Conservation (phyloP, 768 basidiomycete species). For the Hypsizygus marmoreus region DNA sequence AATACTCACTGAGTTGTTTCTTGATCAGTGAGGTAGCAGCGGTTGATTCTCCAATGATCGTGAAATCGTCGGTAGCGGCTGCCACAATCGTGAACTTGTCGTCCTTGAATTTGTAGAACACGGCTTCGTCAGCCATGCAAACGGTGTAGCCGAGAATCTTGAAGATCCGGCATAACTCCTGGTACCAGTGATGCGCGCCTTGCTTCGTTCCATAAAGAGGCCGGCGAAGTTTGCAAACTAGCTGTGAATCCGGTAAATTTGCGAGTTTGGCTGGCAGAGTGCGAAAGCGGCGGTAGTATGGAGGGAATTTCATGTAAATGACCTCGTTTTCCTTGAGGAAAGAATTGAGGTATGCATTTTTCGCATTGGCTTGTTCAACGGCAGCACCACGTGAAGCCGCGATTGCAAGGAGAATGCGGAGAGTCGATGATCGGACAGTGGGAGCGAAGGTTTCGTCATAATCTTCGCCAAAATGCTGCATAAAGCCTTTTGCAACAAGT, state of each 20-base stretch:
- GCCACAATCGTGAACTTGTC: conserved; percentile 25
- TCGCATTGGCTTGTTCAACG: conserved; percentile 8
- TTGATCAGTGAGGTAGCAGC: conserved; percentile 20
- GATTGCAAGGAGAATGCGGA: conserved; percentile 20
- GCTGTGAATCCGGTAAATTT: conserved; percentile 14
- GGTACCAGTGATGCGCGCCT: conserved; percentile 32
- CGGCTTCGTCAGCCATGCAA: conserved; percentile 3
- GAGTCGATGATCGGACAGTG: conserved; percentile 19
- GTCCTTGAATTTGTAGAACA: conserved; percentile 19
- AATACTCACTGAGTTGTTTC: conserved; percentile 21
- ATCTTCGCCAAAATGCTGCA: conserved; percentile 33
- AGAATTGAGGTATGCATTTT: conserved; percentile 23
- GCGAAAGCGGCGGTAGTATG: too few relatives aligned
- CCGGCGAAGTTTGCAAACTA: conserved; percentile 21
- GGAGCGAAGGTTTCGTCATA: conserved; percentile 34
- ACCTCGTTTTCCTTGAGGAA: conserved; percentile 27
- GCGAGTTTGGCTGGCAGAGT: too few relatives aligned
- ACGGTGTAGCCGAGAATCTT: conserved; percentile 10
- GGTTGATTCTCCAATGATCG: conserved; percentile 14
- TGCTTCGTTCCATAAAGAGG: conserved; percentile 40
- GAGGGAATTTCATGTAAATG: conserved; percentile 28
- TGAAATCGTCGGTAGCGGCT: conserved; percentile 20
- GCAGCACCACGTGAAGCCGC: conserved; percentile 5
- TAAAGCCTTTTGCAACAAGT: conserved; percentile 26
- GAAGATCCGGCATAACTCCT: conserved; percentile 16